Base-by-base conservation (phyloP, 225 moss, liverwort and hornwort genomes). In the Marchantia paleacea region DNA sequence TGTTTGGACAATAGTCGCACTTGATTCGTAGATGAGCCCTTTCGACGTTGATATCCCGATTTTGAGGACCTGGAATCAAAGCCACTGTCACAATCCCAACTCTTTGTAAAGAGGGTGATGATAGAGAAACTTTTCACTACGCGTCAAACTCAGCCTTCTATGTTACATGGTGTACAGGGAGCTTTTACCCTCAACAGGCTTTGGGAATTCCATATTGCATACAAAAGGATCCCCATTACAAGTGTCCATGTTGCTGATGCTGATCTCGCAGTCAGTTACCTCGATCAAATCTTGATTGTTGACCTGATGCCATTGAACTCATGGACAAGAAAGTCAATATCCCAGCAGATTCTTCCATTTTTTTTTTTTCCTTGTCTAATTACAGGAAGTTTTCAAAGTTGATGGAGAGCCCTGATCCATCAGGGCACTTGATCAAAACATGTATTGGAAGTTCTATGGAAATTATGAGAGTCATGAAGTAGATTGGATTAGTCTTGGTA, bases 241-340 rank as follows among this genome's bases (percentile, higher is more conserved):
- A 30, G 85, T 74, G 60, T 80, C 63, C 66, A 72, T 74, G 61
- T 82, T 85, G 29, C 62, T 58, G n/a, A 79, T 79, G 16, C 80
- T 78, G 29, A 71, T 78, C 63, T 90, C 88, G 52, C 88, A 88
- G 39, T 81, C 81, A 48, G 18, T 68, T 25, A 90, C 51, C 78
- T 85, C 88, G 10, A 77, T 75, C 13, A 90, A 62, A 64, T 90
- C 86, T 53, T 63, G 7, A 15, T 84, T 88, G 58, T 90, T 90
- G 52, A 90, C 90, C 79, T 89, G 75, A 29, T 51, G 39, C 69
- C 31, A 18, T 13, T 75, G n/a, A 75, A 4, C 22, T 39, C 39
- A 39, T 39, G 39, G 3, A 39, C 5, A 39, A 39, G 5, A 39
- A 39, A 39, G n/a, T n/a, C n/a, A n/a, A n/a, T n/a, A n/a, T n/a